phyloP scores from a whole-genome alignment of 2,329 filamentous ascomycete genomes.

The Coniochaeta sp. region DNA sequence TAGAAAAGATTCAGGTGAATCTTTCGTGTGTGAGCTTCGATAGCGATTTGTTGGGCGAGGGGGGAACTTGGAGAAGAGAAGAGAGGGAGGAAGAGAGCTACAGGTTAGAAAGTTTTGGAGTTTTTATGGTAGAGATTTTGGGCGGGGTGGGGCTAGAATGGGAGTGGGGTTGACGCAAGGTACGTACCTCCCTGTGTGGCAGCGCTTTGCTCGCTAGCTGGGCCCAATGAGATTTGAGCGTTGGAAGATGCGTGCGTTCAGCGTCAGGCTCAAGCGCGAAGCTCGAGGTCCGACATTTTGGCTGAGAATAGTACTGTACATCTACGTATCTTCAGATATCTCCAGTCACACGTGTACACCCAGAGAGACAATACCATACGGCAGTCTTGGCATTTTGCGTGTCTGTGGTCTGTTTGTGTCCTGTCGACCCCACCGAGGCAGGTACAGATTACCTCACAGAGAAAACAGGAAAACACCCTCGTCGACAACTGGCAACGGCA shows the following conservation, averaged over 20 bases:
- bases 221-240: not conserved
- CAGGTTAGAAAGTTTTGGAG: slow-evolving; percentile 11
- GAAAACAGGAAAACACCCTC: not conserved
- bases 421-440: not conserved
- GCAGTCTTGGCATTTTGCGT: not conserved
- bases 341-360: no score
- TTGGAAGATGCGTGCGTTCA: not conserved
- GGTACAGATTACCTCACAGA: no score
- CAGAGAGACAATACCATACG: no score
- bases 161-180: no score
- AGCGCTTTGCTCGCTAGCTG: not conserved
- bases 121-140: slow-evolving; percentile 13
- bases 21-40: slow-evolving; percentile 97
- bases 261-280: not conserved
- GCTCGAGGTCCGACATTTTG: no score
- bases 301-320: not conserved
- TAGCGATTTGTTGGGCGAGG: slow-evolving; percentile 99
- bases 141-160: slow-evolving; percentile 1
- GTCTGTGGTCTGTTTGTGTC: not conserved
- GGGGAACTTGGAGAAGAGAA: slow-evolving; percentile 49
- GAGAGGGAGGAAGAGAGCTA: slow-evolving; percentile 11
- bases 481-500: not conserved
- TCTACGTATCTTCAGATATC: no score
- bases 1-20: slow-evolving; percentile 29
- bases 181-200: no score